These are phyloP conservation scores for Geotrichum bryndzae DNA, from an alignment of 1,139 yeast species.

Conservation along the genomic window DNA sequence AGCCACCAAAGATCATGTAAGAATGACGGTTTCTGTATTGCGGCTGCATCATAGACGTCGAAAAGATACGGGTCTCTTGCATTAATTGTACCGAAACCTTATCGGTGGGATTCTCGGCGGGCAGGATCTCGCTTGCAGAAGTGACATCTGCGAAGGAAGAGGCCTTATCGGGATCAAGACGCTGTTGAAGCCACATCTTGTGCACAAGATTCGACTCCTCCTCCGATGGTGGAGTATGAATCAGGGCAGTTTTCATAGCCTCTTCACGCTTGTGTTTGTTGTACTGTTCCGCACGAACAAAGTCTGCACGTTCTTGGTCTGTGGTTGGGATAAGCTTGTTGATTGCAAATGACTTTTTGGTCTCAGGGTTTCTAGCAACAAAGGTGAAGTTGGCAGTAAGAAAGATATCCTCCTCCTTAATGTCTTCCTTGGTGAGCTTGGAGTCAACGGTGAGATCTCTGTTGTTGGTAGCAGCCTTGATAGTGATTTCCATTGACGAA, in stretches of 20 bases:
- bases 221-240: conserved; percentile 54
- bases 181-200: conserved; percentile 51
- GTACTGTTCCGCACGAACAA: conserved; percentile 81
- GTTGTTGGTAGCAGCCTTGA: conserved; percentile 73
- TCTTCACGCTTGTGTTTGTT: conserved; percentile 76
- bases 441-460: conserved; percentile 37
- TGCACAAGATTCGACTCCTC: conserved; percentile 70
- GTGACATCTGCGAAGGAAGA: conserved; percentile 35
- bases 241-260: conserved; percentile 55
- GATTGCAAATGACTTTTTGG: conserved; percentile 81
- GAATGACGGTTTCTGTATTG: conserved; percentile 92
- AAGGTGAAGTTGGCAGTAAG: conserved; percentile 88
- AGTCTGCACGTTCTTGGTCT: conserved; percentile 74
- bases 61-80: conserved; percentile 63
- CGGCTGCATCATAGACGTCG: conserved; percentile 90
- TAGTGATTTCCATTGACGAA: conserved; percentile 91
- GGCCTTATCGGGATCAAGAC: conserved; percentile 39
- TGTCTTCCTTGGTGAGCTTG: conserved; percentile 36
- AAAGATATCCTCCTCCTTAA: conserved; percentile 50
- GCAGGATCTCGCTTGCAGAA: background rate
- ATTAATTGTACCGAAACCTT: conserved; percentile 39
- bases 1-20: conserved; percentile 92
- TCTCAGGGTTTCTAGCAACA: conserved; percentile 88
- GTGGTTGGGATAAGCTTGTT: conserved; percentile 70
- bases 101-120: background rate